Percentiles rank a stretch among this genome's conserved stretches.
Evolutionary conservation across 495 filamentous ascomycete genomes (phyloP).

Genomic region (Opeltia flavorubescens): DNA sequence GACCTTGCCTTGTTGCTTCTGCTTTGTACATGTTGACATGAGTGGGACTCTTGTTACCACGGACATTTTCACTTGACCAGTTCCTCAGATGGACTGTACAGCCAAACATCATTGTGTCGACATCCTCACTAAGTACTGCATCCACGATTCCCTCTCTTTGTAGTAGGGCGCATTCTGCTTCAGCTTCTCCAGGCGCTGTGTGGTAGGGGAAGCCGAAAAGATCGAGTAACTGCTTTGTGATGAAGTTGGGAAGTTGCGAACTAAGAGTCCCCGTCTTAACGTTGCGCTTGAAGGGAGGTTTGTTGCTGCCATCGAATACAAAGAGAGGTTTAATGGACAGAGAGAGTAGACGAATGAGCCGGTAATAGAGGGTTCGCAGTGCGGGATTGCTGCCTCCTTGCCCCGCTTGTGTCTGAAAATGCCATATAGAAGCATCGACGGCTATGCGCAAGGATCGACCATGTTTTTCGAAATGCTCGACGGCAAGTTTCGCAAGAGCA

Average conservation of each 20-base stretch:
- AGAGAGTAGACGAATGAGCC: conserved; percentile 68
- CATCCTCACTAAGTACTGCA: conserved; percentile 91
- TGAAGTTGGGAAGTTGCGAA: conserved; percentile 31
- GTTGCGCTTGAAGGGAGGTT: conserved; percentile 83
- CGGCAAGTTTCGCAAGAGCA: conserved; percentile 70
- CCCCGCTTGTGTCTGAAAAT: conserved; percentile 81
- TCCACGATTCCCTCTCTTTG: conserved; percentile 80
- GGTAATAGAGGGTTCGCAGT: conserved; percentile 83
- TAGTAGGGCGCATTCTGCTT: conserved; percentile 86
- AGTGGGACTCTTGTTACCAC: conserved; percentile 53
- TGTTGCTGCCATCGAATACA: conserved; percentile 86
- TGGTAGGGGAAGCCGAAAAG: conserved; percentile 77
- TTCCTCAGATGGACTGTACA: conserved; percentile 63
- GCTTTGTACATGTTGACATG: conserved; percentile 72
- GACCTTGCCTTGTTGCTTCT: conserved; percentile 33
- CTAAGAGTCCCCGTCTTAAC: conserved; percentile 36
- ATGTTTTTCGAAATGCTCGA: conserved; percentile 55
- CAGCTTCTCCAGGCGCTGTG: conserved; percentile 86
- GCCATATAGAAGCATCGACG: conserved; percentile 94
- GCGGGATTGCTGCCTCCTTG: conserved; percentile 84
- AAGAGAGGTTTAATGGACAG: conserved; percentile 80
- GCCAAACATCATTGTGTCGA: conserved; percentile 97
- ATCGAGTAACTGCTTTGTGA: conserved; percentile 65
- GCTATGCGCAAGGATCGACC: conserved; percentile 70
- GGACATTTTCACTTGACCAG: conserved; percentile 61